Base-by-base conservation (phyloP, 106 monocot genomes). In the Posidonia australis region DNA sequence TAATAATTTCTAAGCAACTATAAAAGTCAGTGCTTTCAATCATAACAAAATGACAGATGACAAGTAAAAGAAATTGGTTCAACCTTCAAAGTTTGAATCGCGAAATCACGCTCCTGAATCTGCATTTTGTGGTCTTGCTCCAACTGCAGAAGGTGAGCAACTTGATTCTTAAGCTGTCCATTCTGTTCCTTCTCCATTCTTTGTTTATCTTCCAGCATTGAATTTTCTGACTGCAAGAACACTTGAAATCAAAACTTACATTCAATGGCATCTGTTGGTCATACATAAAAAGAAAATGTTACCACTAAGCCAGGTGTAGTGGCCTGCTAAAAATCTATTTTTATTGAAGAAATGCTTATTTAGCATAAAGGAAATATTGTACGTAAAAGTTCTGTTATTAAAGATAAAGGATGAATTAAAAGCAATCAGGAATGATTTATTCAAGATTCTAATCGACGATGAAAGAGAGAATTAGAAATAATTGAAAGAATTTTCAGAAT, bases 81-180 rank as follows among this genome's bases (percentile, higher is more conserved):
- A 62, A 98, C 96, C 96, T 91, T 82, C 51, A 98, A 69, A 10
- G 62, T 80, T 29, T 87, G 70, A 65, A 98, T 91, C 29, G 73
- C 52, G 47, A 63, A 70, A 76, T 87, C 84, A 53, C 79, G 84
- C 31, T 87, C 82, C 42, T 81, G 78, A 45, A 91, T 77, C 70
- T 85, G 84, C 69, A 81, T 79, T 79, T 91, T 90, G 55, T 87
- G 78, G 41, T 98, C 96, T 77, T 98, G 87, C 46, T 98, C 96
- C 0, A 74, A 64, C 69, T 85, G 82, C 46, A 91, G 64, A 44
- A 98, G 80, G 62, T 87, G 80, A 63, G 80, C 70, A 73, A 87
- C 76, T 67, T 87, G 91, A 81, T 87, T 87, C 56, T 74, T 74
- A 28, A 98, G 81, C 54, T 87, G 84, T 24, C 31, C 71, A 51